Evolutionary conservation across 2,329 filamentous ascomycete species (phyloP), one percentile per base, ranked within the genome.

Genomic region (Teratosphaeria epicoccoides): DNA sequence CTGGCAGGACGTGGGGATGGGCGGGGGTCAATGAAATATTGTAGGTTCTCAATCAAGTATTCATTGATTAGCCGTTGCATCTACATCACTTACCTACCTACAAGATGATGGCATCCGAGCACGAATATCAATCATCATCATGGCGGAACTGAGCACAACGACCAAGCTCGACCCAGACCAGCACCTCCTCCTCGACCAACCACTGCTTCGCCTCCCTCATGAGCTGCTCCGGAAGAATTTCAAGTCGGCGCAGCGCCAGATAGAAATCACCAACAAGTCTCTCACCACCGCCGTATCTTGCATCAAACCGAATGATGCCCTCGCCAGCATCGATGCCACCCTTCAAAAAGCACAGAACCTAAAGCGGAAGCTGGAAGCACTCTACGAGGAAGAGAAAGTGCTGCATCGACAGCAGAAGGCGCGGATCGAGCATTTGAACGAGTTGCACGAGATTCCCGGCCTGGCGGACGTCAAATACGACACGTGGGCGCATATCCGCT

Each of bases 141-240:
- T 73, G 71, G 69, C 71, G 37, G 71, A 74, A 60, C 44, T 24
- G 12, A 66, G 70, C 57, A 69, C 66, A 11, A 33, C 55, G 46
- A 55, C 53, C 49, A 60, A 60, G 47, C 53, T 65, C 14, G 59
- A 58, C 43, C 48, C 50, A 37, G 61, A 64, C 49, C 81, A 82
- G 57, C 87, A 91, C 65, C 77, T 90, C 46, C 78, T 90, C 53
- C 81, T 91, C 50, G 93, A 98, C 66, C 91, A 97, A 79, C 86
- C 91, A 3, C 85, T 97, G 59, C 82, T 98, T 59, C 88, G 90
- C 28, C 82, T 97, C 22, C 93, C 93, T 17, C 85, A 91, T 70
- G 93, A 97, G 68, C 85, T 96, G 52, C 83, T 94, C 22, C 85
- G 89, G 51, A 91, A 93, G 68, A 97, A 95, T 72, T 94, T 97